These are phyloP conservation scores for Arachnopeziza araneosa DNA, from an alignment of 2,329 filamentous ascomycete species.

Conservation along the genomic window DNA sequence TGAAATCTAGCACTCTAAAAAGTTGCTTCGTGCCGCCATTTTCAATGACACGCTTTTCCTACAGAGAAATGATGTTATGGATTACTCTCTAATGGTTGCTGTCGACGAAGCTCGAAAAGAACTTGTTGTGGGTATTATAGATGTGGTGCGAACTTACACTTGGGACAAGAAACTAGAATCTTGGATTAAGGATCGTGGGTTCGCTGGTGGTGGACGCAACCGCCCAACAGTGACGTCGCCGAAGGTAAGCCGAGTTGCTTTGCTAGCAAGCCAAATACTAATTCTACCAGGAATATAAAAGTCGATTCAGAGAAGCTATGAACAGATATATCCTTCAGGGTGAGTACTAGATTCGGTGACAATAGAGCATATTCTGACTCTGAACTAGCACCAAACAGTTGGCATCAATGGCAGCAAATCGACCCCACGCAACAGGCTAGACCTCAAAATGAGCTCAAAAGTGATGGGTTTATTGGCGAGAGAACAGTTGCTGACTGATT, in stretches of 20 bases:
- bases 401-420: slow-evolving; percentile 20
- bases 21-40: slow-evolving; percentile 81
- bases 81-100: slow-evolving; percentile 97
- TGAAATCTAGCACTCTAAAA: slow-evolving; percentile 67
- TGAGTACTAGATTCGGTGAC: slow-evolving; percentile 1
- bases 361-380: slow-evolving; percentile 2
- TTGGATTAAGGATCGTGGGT: slow-evolving; percentile 97
- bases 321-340: slow-evolving; percentile 60
- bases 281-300: slow-evolving; percentile 66
- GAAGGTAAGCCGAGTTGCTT: slow-evolving; percentile 51
- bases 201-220: slow-evolving; percentile 69
- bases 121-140: slow-evolving; percentile 94
- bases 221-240: slow-evolving; percentile 94
- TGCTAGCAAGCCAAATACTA: not conserved
- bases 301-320: slow-evolving; percentile 94
- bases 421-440: not conserved
- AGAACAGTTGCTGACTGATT: not conserved
- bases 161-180: slow-evolving; percentile 99
- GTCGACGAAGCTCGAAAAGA: slow-evolving; percentile 88
- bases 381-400: slow-evolving; percentile 19
- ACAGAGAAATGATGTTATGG: slow-evolving; percentile 95
- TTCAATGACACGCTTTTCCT: slow-evolving; percentile 98
- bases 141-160: slow-evolving; percentile 96
- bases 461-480: not conserved
- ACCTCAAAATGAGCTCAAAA: not conserved